Evolutionary conservation across 352 stramenopile species (phyloP).

Genomic region (Detonula confervacea): DNA sequence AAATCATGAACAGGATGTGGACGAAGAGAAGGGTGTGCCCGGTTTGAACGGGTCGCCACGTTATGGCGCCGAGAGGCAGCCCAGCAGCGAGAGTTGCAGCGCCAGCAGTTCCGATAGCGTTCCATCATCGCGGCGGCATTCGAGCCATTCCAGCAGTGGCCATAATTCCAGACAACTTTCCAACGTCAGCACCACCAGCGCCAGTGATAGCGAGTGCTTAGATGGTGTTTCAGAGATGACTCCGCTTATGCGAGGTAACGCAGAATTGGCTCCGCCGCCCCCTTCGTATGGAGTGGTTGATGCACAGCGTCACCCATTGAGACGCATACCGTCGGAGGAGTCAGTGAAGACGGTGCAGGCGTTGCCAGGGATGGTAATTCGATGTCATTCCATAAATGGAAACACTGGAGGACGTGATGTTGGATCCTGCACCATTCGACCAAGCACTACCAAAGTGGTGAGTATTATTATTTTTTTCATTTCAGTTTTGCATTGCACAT

Average conservation of each 20-base stretch:
- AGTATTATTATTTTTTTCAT: too few species aligned
- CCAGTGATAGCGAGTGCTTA: constrained; percentile 24
- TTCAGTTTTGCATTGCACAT: too few species aligned
- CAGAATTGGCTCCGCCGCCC: not conserved
- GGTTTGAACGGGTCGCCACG: too few species aligned
- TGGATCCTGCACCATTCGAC: constrained; percentile 27
- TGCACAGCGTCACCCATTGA: not conserved
- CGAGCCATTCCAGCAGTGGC: not conserved
- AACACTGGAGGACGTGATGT: constrained; percentile 15
- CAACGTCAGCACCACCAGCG: constrained; percentile 19
- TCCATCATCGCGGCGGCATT: not conserved
- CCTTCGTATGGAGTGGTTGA: not conserved
- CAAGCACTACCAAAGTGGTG: constrained; percentile 38
- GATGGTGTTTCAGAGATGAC: constrained; percentile 45
- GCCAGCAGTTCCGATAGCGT: not conserved
- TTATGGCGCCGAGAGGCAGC: not conserved
- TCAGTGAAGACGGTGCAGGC: constrained; percentile 43
- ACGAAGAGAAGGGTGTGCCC: not conserved
- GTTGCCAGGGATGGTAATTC: constrained; percentile 43
- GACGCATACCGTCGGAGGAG: constrained; percentile 27
- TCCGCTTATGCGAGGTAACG: constrained; percentile 16
- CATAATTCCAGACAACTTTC: constrained; percentile 20
- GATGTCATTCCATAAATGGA: constrained; percentile 40
- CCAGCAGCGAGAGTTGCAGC: not conserved
- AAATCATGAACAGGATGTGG: too few species aligned